Evolutionary conservation across 2,329 filamentous ascomycete species (phyloP), one percentile per base, ranked within the genome.

Genomic region (Aspergillus luchuensis): DNA sequence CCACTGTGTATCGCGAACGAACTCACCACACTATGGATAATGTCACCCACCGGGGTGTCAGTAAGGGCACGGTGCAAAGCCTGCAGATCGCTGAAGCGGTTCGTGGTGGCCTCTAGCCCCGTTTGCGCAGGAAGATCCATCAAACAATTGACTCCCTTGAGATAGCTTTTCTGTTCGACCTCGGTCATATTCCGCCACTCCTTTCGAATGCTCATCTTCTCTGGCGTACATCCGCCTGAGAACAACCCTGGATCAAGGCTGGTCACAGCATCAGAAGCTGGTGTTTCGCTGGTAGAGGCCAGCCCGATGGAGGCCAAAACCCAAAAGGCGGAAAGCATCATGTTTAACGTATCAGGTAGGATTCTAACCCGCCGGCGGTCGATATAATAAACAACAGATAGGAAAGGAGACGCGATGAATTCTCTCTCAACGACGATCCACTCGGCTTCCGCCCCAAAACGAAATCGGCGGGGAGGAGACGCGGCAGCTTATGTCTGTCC

Each of bases 1-100:
- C 7, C n/a, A 43, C 8, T 17, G 3, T 43, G 4, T 10, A 8
- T 43, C 39, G 28, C 17, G 8, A 11, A 25, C 5, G n/a, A 36
- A 36, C 49, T 30, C 8, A 51, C 49, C 49, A 51, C 49, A 17
- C 17, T 51, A 51, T 51, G 49, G 28, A 51, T 51, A 13, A 51
- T 33, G 28, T 33, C 49, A 15, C 49, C 49, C 25, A 19, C 8
- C 17, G 28, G 28, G 28, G 49, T 51, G 25, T 36, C n/a, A 11
- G 49, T 51, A 36, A 33, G 33, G n/a, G 17, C 28, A 5, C 49
- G 49, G 5, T 51, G 49, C 28, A 51, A 19, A 1, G 49, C 49
- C 17, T 51, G 49, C 2, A 51, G 49, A 33, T 51, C 49, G 49
- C 49, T 51, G n/a, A 30, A 51, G 8, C 49, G 49, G 49, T 36